Evolutionary conservation across 2,329 filamentous ascomycete species (phyloP).

Genomic region (Dactylellina haptotyla): DNA sequence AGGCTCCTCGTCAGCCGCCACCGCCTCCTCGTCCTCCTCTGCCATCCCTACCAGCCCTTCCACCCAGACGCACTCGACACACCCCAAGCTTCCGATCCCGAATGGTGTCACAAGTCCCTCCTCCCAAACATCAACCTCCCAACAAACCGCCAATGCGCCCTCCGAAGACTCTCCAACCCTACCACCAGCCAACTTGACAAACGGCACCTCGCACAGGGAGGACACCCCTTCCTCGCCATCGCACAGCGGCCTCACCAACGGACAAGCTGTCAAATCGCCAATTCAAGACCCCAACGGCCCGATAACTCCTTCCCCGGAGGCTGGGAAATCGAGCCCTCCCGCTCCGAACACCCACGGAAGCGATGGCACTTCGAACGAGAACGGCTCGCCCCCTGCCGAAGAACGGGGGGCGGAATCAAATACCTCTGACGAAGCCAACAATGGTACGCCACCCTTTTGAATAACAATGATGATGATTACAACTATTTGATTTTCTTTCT

Average conservation of each 20-base stretch:
- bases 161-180: slow-evolving; percentile 17
- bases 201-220: slow-evolving; percentile 29
- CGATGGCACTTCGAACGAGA: slow-evolving; percentile 20
- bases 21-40: slow-evolving; percentile 21
- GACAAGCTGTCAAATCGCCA: slow-evolving; percentile 16
- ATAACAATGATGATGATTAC: background rate
- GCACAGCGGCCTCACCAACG: slow-evolving; percentile 12
- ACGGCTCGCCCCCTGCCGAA: slow-evolving; percentile 4
- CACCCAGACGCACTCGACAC: slow-evolving; percentile 14
- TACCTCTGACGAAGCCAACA: slow-evolving; percentile 10
- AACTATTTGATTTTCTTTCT: background rate
- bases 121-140: slow-evolving; percentile 7
- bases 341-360: slow-evolving; percentile 7
- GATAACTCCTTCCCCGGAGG: slow-evolving; percentile 1
- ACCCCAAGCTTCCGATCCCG: slow-evolving; percentile 46
- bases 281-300: background rate
- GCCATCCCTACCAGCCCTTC: slow-evolving; percentile 12
- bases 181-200: slow-evolving; percentile 12
- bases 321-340: slow-evolving; percentile 14
- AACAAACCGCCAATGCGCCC: slow-evolving; percentile 30
- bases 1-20: slow-evolving; percentile 43
- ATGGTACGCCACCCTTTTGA: slow-evolving; percentile 18
- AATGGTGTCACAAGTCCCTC: slow-evolving; percentile 37
- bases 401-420: slow-evolving; percentile 27
- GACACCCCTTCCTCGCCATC: slow-evolving; percentile 14